These are phyloP conservation scores for Fusarium newnesense DNA, from an alignment of 2,329 filamentous ascomycete genomes.

Conservation along the genomic window DNA sequence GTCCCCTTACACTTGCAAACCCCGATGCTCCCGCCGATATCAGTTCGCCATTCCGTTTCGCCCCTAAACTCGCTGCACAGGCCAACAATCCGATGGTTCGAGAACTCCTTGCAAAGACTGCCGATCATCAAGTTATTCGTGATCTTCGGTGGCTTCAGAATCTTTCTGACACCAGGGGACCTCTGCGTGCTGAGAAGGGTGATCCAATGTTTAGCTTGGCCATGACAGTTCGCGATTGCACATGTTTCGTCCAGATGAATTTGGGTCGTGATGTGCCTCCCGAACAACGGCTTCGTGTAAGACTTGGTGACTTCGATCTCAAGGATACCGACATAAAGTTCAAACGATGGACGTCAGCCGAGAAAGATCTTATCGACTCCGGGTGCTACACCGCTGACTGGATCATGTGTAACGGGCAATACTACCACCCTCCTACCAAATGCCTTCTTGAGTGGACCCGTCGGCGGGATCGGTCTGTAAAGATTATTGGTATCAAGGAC, in stretches of 20 bases:
- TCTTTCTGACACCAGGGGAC: constrained; percentile 55
- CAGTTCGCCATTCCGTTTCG: constrained; percentile 55
- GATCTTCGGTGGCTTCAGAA: constrained; percentile 52
- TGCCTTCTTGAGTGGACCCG: constrained; percentile 49
- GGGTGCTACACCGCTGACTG: constrained; percentile 73
- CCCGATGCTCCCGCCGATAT: constrained; percentile 57
- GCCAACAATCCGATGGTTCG: constrained; percentile 25
- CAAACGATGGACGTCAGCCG: constrained; percentile 73
- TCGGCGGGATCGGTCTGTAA: constrained; percentile 30
- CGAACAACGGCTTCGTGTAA: constrained; percentile 58
- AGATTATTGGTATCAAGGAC: constrained; percentile 37
- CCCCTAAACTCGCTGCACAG: constrained; percentile 44
- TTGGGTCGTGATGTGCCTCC: constrained; percentile 29
- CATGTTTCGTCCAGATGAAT: constrained; percentile 73
- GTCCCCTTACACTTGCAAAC: constrained; percentile 72
- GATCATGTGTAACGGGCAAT: constrained; percentile 48
- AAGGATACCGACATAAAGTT: constrained; percentile 76
- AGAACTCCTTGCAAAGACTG: constrained; percentile 43
- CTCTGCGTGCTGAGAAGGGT: constrained; percentile 54
- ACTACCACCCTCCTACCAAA: constrained; percentile 51
- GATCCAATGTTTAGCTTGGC: constrained; percentile 69
- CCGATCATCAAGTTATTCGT: constrained; percentile 50
- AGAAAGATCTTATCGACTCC: constrained; percentile 69
- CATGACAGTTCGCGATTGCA: constrained; percentile 86
- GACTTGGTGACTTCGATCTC: constrained; percentile 80